These are phyloP conservation scores for Candida pseudoglaebosa DNA, from an alignment of 805 yeast genomes.

Conservation along the genomic window DNA sequence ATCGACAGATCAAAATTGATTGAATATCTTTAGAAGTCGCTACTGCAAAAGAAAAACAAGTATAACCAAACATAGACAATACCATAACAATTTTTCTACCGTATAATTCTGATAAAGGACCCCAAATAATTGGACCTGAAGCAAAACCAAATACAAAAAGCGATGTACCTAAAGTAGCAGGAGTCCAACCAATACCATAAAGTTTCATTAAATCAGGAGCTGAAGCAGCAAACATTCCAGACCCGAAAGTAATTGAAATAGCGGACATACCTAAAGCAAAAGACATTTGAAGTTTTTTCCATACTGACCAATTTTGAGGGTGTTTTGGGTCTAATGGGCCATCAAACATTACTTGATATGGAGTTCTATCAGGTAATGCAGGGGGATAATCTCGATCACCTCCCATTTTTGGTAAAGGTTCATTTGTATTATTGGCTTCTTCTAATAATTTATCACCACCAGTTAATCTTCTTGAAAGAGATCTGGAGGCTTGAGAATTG, in stretches of 20 bases:
- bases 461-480: slow-evolving; percentile 21
- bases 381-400: slow-evolving; percentile 63
- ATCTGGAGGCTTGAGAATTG: slow-evolving; percentile 17
- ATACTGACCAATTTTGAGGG: slow-evolving; percentile 72
- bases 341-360: slow-evolving; percentile 66
- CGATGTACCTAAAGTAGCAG: slow-evolving; percentile 72
- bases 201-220: slow-evolving; percentile 42
- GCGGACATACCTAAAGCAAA: slow-evolving; percentile 31
- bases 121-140: slow-evolving; percentile 87
- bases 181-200: slow-evolving; percentile 59
- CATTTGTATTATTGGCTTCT: slow-evolving; percentile 20
- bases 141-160: slow-evolving; percentile 91
- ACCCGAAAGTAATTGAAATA: slow-evolving; percentile 61
- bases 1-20: slow-evolving; percentile 71
- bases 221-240: slow-evolving; percentile 76
- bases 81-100: slow-evolving; percentile 42
- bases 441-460: slow-evolving; percentile 24
- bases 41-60: slow-evolving; percentile 52
- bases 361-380: slow-evolving; percentile 47
- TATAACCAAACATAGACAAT: slow-evolving; percentile 34
- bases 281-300: slow-evolving; percentile 21
- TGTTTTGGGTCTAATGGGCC: slow-evolving; percentile 77
- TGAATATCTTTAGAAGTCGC: slow-evolving; percentile 80
- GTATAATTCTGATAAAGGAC: slow-evolving; percentile 25
- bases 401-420: slow-evolving; percentile 55